A percentile compares a stretch with the other conserved stretches of the same genome.
These are phyloP conservation scores for Martensiomyces pterosporus DNA, from an alignment of 192 early-diverging fungal genomes.

Conservation along the genomic window DNA sequence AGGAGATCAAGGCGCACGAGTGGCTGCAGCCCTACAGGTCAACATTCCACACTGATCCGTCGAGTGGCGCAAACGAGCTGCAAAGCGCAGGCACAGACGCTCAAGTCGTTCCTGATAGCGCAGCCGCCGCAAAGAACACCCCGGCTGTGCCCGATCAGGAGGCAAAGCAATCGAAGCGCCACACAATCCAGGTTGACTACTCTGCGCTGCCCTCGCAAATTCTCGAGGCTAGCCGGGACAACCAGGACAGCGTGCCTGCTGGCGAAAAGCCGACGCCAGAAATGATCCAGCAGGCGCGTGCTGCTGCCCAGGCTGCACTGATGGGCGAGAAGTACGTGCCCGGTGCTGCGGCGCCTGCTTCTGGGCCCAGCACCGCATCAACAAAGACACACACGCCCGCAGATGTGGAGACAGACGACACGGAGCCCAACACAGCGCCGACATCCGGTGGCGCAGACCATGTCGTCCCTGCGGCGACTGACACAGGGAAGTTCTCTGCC, in stretches of 20 bases:
- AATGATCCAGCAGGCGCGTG: constrained; percentile 38
- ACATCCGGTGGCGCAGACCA: constrained; percentile 3
- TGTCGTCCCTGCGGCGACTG: constrained; percentile 10
- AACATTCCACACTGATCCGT: constrained; percentile 45
- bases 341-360: constrained; percentile 5
- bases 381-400: constrained; percentile 29
- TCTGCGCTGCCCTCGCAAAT: constrained; percentile 9
- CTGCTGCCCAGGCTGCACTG: constrained; percentile 43
- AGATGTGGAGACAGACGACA: constrained; percentile 16
- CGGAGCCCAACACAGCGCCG: constrained; percentile 2
- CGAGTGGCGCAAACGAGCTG: constrained; percentile 16
- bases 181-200: constrained; percentile 60
- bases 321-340: constrained; percentile 17
- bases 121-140: constrained; percentile 16
- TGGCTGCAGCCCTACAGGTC: constrained; percentile 55
- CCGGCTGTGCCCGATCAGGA: constrained; percentile 37
- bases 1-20: constrained; percentile 70
- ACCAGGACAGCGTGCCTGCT: constrained; percentile 10
- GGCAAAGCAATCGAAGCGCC: constrained; percentile 51
- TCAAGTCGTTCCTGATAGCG: constrained; percentile 18
- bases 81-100: constrained; percentile 5
- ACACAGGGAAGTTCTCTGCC: constrained; percentile 2
- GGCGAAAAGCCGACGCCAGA: constrained; percentile 20
- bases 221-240: constrained; percentile 11
- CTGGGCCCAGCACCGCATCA: constrained; percentile 22